Conservation (phyloP, 2,329 filamentous ascomycete species). For the Chaetothyriales sp. region DNA sequence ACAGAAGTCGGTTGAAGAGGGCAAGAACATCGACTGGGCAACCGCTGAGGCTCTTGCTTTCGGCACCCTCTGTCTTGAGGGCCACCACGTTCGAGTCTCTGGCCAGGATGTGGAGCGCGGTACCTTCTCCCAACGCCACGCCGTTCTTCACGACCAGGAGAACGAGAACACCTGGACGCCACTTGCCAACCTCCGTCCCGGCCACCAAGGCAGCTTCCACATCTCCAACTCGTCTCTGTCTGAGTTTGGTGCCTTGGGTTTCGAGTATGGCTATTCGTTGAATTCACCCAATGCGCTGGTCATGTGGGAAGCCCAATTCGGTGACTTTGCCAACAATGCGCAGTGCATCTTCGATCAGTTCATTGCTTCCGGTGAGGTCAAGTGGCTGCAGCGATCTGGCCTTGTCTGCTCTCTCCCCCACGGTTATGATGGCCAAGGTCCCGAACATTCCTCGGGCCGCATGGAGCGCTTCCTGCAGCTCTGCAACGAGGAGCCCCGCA, state of each 20-base stretch:
- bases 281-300: conserved; percentile 93
- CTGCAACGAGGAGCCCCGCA: conserved; percentile 89
- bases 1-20: conserved; percentile 82
- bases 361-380: conserved; percentile 89
- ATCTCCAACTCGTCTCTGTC: conserved; percentile 88
- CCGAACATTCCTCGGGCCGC: conserved; percentile 93
- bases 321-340: conserved; percentile 98
- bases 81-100: conserved; percentile 92
- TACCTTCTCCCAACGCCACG: conserved; percentile 95
- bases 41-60: conserved; percentile 94
- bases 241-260: conserved; percentile 66
- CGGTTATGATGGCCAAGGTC: conserved; percentile 95
- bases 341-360: conserved; percentile 99
- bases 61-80: conserved; percentile 76
- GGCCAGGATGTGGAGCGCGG: conserved; percentile 98
- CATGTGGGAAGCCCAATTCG: conserved; percentile 99
- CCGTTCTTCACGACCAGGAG: conserved; percentile 95
- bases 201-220: conserved; percentile 91
- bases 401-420: conserved; percentile 93
- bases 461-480: conserved; percentile 96
- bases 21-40: conserved; percentile 92
- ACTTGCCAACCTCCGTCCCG: conserved; percentile 71
- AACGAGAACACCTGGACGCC: conserved; percentile 86
- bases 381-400: conserved; percentile 97
- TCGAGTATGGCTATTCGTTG: conserved; percentile 96